Evolutionary conservation across 2,329 filamentous ascomycete genomes (phyloP).

Genomic region (Colletotrichum brevisporum): DNA sequence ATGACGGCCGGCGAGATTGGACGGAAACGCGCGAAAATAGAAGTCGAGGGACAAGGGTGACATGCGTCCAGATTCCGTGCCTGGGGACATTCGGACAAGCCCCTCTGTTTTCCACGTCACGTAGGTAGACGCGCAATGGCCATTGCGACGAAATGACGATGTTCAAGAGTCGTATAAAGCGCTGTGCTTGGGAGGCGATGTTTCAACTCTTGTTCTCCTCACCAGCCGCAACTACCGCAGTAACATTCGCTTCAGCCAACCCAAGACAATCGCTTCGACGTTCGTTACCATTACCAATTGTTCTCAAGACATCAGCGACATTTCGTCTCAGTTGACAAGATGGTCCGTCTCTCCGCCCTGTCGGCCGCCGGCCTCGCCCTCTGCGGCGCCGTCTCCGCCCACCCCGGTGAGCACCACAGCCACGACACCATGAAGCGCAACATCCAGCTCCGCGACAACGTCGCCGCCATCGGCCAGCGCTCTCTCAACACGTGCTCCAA

Average conservation of each 20-base stretch:
- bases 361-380: conserved; percentile 40
- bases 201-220: not conserved
- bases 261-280: conserved; percentile 14
- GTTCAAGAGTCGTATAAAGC: conserved; percentile 25
- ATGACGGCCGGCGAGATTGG: conserved; percentile 4
- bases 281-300: not conserved
- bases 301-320: no score
- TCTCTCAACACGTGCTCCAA: conserved; percentile 57
- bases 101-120: conserved; percentile 23
- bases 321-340: not conserved
- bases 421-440: conserved; percentile 50
- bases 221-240: conserved; percentile 23
- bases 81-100: conserved; percentile 8
- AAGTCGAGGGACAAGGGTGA: conserved; percentile 17
- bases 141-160: not conserved
- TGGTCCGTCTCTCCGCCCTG: conserved; percentile 27
- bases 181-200: not conserved
- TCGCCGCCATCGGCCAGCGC: conserved; percentile 50
- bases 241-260: conserved; percentile 22
- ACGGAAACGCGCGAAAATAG: conserved; percentile 28
- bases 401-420: conserved; percentile 51
- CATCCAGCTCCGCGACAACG: conserved; percentile 50
- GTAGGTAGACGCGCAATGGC: conserved; percentile 10
- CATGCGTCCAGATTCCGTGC: conserved; percentile 9
- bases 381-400: conserved; percentile 46